phyloP scores from a whole-genome alignment of 495 filamentous ascomycete genomes.

The Daldinia decipiens region DNA sequence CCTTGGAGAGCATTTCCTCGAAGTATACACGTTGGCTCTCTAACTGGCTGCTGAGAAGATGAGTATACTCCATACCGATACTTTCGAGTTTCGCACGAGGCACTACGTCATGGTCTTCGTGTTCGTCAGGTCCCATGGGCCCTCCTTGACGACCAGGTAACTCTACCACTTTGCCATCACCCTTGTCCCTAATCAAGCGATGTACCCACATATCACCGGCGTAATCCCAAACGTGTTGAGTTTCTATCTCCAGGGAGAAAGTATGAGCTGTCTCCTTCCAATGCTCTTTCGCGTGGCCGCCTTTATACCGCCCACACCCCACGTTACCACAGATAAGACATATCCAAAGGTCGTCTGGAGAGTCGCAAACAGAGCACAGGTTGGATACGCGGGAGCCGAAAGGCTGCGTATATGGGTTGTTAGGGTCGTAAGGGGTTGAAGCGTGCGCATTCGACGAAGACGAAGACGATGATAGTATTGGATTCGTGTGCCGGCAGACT shows the following conservation, averaged over 20 bases:
- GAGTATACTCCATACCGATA: slow-evolving; percentile 92
- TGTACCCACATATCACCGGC: slow-evolving; percentile 94
- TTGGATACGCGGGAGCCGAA: slow-evolving; percentile 61
- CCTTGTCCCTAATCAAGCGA: slow-evolving; percentile 90
- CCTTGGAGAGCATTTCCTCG: slow-evolving; percentile 90
- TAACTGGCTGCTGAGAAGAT: slow-evolving; percentile 89
- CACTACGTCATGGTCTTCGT: slow-evolving; percentile 72
- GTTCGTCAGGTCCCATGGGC: slow-evolving; percentile 36
- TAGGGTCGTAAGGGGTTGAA: slow-evolving; percentile 47
- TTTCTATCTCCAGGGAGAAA: slow-evolving; percentile 90
- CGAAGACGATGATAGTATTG: slow-evolving; percentile 36
- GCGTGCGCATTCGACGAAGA: slow-evolving; percentile 36
- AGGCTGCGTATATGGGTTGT: slow-evolving; percentile 58
- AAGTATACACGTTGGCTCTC: slow-evolving; percentile 94
- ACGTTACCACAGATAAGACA: slow-evolving; percentile 93
- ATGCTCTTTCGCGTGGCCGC: slow-evolving; percentile 92
- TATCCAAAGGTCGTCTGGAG: slow-evolving; percentile 86
- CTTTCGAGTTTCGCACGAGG: slow-evolving; percentile 91
- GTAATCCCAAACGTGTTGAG: slow-evolving; percentile 98
- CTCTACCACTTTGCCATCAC: slow-evolving; percentile 89
- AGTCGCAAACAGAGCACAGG: slow-evolving; percentile 78
- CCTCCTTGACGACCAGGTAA: slow-evolving; percentile 63
- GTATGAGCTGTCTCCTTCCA: slow-evolving; percentile 89
- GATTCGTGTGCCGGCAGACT: slow-evolving; percentile 87
- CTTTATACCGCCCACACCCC: slow-evolving; percentile 93